phyloP scores from a whole-genome alignment of 192 early-diverging fungal genomes.

The Paraglomus brasilianum region DNA sequence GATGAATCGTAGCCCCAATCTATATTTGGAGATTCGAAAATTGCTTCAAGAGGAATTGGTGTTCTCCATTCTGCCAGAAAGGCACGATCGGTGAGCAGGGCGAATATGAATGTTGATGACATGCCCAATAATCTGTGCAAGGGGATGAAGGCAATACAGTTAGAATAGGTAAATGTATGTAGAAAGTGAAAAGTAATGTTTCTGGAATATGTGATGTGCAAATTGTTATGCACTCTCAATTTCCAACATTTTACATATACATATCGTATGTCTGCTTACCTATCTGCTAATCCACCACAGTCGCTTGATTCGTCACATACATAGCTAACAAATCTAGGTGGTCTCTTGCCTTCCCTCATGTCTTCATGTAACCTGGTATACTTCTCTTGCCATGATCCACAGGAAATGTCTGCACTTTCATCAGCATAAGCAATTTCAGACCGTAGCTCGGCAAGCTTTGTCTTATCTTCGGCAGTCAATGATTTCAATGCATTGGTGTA shows the following conservation, averaged over 20 bases:
- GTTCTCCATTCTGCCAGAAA: conserved; percentile 44
- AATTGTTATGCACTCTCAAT: neutral
- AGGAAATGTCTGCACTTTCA: conserved; percentile 25
- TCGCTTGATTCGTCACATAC: conserved; percentile 40
- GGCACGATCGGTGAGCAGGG: conserved; percentile 40
- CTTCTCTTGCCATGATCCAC: conserved; percentile 46
- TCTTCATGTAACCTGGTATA: conserved; percentile 38
- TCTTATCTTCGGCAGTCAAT: neutral
- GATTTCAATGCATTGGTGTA: conserved; percentile 1
- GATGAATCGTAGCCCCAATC: conserved; percentile 41
- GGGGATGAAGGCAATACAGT: neutral
- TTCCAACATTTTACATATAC: neutral
- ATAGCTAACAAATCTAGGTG: conserved; percentile 38
- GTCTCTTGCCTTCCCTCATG: conserved; percentile 13
- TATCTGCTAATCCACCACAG: conserved; percentile 50
- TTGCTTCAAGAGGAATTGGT: conserved; percentile 38
- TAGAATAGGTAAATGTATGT: neutral
- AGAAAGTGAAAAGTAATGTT: neutral
- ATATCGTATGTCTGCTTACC: conserved; percentile 31
- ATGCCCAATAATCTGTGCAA: conserved; percentile 36
- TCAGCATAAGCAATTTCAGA: neutral
- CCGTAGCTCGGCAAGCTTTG: neutral
- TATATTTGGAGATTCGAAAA: conserved; percentile 43
- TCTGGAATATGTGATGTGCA: no score
- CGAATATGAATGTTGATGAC: conserved; percentile 48